Conservation (phyloP, 1,284 basidiomycete genomes). For the Phylloporus gajari region DNA sequence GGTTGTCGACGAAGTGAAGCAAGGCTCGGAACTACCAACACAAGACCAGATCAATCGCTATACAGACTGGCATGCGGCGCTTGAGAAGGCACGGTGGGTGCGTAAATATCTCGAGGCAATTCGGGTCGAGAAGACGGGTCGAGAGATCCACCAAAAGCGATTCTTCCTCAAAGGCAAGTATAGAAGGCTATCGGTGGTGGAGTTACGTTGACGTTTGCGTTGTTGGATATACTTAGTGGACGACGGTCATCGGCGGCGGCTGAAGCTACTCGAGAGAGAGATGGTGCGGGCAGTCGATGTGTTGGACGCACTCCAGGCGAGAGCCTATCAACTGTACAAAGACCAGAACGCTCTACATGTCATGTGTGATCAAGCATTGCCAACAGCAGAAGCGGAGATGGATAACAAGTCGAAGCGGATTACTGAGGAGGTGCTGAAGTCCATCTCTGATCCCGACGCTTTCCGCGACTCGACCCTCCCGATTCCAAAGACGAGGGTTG, state of each 20-base stretch:
- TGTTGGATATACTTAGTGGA: conserved; percentile 31
- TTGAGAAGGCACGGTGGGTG: conserved; percentile 38
- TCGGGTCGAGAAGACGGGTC: conserved; percentile 40
- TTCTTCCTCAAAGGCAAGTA: conserved; percentile 44
- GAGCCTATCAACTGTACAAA: conserved; percentile 34
- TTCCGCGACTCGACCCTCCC: neutral
- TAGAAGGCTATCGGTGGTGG: too few species aligned
- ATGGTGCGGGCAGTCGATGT: conserved; percentile 40
- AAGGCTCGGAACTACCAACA: conserved; percentile 29
- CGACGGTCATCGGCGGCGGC: conserved; percentile 41
- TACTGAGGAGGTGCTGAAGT: conserved; percentile 22
- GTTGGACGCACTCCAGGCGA: conserved; percentile 32
- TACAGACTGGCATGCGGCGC: conserved; percentile 23
- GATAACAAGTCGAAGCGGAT: conserved; percentile 14
- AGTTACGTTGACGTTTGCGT: neutral
- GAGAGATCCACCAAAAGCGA: conserved; percentile 37
- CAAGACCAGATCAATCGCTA: conserved; percentile 29
- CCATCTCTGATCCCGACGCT: conserved; percentile 6
- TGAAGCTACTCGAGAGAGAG: conserved; percentile 40
- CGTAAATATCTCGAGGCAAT: conserved; percentile 45
- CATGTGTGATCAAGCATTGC: neutral
- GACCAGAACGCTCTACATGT: neutral
- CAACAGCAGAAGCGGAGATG: neutral
- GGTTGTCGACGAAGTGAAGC: conserved; percentile 38
- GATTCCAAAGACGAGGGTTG: conserved; percentile 3